Conservation (phyloP, 352 stramenopile genomes). For the Phytophthora brassicae region DNA sequence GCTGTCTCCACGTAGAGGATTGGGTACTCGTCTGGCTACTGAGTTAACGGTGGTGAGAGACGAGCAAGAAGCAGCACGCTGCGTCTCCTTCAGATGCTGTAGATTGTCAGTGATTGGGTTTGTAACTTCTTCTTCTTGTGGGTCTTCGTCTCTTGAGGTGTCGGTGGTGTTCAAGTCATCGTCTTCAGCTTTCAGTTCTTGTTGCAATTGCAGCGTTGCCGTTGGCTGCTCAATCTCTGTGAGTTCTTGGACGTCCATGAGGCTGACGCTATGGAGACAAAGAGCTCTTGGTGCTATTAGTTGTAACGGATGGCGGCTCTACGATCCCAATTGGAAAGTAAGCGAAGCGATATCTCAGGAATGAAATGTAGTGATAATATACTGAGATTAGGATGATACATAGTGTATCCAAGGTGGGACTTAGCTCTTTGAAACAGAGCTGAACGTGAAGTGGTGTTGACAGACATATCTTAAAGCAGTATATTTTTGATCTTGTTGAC, state of each 20-base stretch:
- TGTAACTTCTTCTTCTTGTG: neutral
- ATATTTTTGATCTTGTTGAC: neutral
- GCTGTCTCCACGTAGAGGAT: constrained; percentile 30
- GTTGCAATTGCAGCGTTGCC: neutral
- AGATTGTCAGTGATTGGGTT: neutral
- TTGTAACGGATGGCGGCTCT: constrained; percentile 18
- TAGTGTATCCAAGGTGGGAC: constrained; percentile 8
- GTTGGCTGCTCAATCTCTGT: neutral
- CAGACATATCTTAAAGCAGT: constrained; percentile 5
- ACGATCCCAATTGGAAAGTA: constrained; percentile 26
- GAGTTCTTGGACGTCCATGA: neutral
- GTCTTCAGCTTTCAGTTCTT: constrained; percentile 12
- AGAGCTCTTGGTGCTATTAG: neutral
- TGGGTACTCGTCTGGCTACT: constrained; percentile 11
- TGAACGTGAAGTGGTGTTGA: constrained; percentile 2
- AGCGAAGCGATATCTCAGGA: constrained; percentile 14
- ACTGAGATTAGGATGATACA: constrained; percentile 4
- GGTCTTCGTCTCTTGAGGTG: constrained; percentile 24
- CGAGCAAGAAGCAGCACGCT: constrained; percentile 27
- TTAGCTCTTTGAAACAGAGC: constrained; percentile 2
- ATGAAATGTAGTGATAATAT: neutral
- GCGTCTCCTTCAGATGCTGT: constrained; percentile 13
- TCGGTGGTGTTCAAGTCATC: constrained; percentile 29
- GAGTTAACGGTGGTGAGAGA: constrained; percentile 21
- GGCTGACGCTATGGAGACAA: neutral